Evolutionary conservation across 176 grass and related monocot genomes (phyloP), one percentile per base, ranked within the genome.

Genomic region (Leersia perrieri): DNA sequence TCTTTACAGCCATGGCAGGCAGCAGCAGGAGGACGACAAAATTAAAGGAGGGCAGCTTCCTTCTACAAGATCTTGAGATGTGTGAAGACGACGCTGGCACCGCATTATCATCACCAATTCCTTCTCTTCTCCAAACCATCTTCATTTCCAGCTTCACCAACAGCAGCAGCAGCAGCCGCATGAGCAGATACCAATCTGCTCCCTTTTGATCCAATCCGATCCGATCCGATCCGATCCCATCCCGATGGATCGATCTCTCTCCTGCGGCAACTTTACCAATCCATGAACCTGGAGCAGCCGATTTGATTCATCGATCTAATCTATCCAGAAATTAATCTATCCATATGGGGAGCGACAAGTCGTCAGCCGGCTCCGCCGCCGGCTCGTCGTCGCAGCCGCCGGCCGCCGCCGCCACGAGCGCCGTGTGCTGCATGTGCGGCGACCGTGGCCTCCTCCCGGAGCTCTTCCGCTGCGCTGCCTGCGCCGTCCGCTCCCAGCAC

Each of bases 381-480:
- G 42, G 3, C 5, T 28, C 14, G 13, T 29, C 16, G 49, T 15
- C 13, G 62, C 44, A 35, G 60, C 40, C 30, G 44, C 30, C 65
- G 63, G 33, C 33, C 57, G 28, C 63, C 45, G 44, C n/a, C 55
- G 22, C 15, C 27, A 9, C 44, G 71, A 22, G 74, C 70, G 36
- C 79, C 55, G 79, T 95, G 41, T 98, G 95, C 77, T 95, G 95
- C 95, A 98, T 98, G 92, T 98, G 95, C 81, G 95, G 95, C 86
- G 95, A 98, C 75, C 80, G 80, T 5, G 95, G 95, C 61, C 87
- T 98, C 33, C 88, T 80, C 70, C 86, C 91, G 27, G 92, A 98
- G 88, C 74, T 98, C 64, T 94, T 98, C 90, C 90, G 78, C 80
- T 98, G 95, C 75, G 85, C 89, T 68, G 71, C 86, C 72, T 98